phyloP scores from a whole-genome alignment of 257 asterid genomes.

The Plantago major region DNA sequence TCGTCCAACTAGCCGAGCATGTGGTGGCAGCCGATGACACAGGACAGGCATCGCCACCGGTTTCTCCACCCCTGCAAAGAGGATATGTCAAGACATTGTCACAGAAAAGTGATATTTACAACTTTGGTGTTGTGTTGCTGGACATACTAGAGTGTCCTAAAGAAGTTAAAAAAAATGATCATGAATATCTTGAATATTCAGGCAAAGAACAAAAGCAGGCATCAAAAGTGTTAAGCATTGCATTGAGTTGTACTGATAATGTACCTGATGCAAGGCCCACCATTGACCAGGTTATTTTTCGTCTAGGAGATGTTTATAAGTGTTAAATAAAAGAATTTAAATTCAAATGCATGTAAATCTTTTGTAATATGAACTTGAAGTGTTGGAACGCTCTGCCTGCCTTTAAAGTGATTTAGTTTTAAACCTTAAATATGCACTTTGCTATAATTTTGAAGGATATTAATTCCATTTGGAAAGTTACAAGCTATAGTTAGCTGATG shows the following conservation, averaged over 20 bases:
- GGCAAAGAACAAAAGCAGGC: constrained; percentile 27
- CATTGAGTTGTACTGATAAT: constrained; percentile 30
- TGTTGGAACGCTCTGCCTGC: too few relatives aligned
- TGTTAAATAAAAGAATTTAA: constrained; percentile 5
- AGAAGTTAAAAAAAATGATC: constrained; percentile 1
- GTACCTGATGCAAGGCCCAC: constrained; percentile 35
- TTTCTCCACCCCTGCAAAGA: background rate
- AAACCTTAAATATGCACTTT: too few relatives aligned
- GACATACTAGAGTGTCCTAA: constrained; percentile 35
- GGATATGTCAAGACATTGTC: constrained; percentile 18
- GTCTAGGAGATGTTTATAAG: constrained; percentile 16
- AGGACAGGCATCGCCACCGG: constrained; percentile 16
- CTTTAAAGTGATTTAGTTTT: too few relatives aligned
- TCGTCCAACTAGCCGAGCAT: constrained; percentile 38
- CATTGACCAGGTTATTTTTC: constrained; percentile 24
- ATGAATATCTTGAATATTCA: constrained; percentile 23
- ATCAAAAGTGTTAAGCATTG: constrained; percentile 26
- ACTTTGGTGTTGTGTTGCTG: constrained; percentile 46
- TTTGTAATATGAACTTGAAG: background rate
- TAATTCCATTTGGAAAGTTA: too few relatives aligned
- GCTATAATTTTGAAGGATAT: too few relatives aligned
- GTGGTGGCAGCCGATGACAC: constrained; percentile 29
- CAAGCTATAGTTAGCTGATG: too few relatives aligned
- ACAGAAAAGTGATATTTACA: constrained; percentile 38
- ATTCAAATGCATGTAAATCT: background rate